Percentiles rank a stretch among this genome's conserved stretches.
Evolutionary conservation across 1,139 yeast genomes (phyloP).

Genomic region (Pichia sp.): DNA sequence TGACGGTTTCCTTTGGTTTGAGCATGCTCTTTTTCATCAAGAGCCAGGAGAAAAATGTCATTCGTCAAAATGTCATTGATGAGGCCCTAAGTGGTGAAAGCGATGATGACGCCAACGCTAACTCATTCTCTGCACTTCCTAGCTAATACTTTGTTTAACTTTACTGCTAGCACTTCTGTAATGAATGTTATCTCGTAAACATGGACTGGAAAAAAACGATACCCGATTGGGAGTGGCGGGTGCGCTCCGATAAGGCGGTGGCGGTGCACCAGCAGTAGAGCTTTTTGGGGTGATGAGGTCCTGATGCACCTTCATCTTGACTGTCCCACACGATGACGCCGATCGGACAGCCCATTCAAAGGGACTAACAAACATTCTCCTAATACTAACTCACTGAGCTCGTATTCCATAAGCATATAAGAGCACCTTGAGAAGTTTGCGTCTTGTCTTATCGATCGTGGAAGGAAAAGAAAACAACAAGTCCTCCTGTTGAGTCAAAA

Average conservation of each 20-base stretch:
- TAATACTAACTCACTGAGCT: neutral
- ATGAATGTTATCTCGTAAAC: neutral
- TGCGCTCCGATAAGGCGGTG: neutral
- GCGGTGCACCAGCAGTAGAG: neutral
- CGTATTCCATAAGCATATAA: neutral
- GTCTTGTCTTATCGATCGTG: neutral
- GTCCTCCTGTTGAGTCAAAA: neutral
- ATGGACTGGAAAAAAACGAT: neutral
- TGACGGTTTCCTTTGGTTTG: constrained; percentile 54
- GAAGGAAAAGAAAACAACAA: neutral
- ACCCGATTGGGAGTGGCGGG: neutral
- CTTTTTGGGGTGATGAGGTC: neutral
- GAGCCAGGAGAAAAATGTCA: constrained; percentile 38
- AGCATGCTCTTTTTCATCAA: constrained; percentile 50
- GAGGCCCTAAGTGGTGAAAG: constrained; percentile 41
- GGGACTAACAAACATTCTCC: too few relatives aligned
- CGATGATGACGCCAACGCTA: neutral
- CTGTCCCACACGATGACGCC: neutral
- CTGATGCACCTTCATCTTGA: neutral
- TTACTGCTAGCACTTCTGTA: neutral
- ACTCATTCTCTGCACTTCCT: neutral
- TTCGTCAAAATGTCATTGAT: constrained; percentile 50
- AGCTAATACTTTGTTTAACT: neutral
- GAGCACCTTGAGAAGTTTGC: neutral
- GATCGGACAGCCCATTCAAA: too few relatives aligned